Evolutionary conservation across 1,284 basidiomycete species (phyloP), one percentile per base, ranked within the genome.

Genomic region (Pterula multifida): DNA sequence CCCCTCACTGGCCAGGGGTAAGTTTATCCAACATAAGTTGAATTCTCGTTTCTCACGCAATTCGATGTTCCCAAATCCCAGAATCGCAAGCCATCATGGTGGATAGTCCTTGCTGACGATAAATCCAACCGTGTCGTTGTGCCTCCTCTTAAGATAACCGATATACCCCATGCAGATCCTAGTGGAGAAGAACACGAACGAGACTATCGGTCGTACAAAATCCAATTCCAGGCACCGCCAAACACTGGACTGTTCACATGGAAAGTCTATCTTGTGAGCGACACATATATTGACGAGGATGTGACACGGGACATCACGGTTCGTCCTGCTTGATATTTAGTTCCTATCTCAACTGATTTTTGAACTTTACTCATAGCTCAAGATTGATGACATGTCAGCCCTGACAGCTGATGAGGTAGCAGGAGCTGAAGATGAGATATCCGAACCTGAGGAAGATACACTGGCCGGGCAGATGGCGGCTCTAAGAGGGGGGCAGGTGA

Each of bases 401-500:
- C 69, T 83, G 12, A 71, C 67, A 6, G 68, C 67, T 0, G 81
- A 83, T 9, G 83, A 85, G 51, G 72, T 75, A 52, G 76, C 68
- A 19, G 39, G 39, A 6, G 71, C 67, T 13, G 92, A 94, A 47
- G 92, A 95, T 61, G 91, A 94, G 52, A 97, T 97, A 55, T 95
- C 90, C 0, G 93, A 96, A 50, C 93, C 93, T 0, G 94, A 97
- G 47, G 94, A 97, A 66, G 94, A 96, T 65, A 79, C 84, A 22
- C 70, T 98, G 45, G 96, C 94, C 2, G 96, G 96, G 2, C 96
- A 99, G 72, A 97, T 98, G 93, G 94, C 95, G 2, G 78, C 85
- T 48, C 95, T 99, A 91, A 83, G 90, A 49, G 96, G 96, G 3
- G 88, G 85, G 13, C 65, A 79, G 35, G 93, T 98, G 50, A 95